Evolutionary conservation across 257 asterid genomes (phyloP).

Genomic region (Euphrasia confusa): DNA sequence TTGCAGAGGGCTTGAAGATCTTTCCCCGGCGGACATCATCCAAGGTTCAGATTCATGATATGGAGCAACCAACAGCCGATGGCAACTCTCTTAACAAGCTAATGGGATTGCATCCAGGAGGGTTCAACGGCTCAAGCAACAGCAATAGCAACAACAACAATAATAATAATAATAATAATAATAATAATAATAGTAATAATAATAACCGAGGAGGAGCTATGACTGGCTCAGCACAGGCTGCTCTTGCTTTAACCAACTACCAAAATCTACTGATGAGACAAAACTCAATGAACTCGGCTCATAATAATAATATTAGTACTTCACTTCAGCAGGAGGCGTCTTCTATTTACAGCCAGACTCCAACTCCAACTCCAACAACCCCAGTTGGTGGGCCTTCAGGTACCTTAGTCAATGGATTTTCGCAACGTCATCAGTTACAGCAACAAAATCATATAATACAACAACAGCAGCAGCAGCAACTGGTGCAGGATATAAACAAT

Average conservation of each 20-base stretch:
- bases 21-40: slow-evolving; percentile 45
- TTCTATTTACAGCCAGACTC: slow-evolving; percentile 6
- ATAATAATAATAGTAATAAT: background rate
- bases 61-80: slow-evolving; percentile 37
- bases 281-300: slow-evolving; percentile 59
- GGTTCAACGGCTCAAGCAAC: slow-evolving; percentile 35
- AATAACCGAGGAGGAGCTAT: slow-evolving; percentile 48
- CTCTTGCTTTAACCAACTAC: slow-evolving; percentile 61
- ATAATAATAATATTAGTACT: slow-evolving; percentile 20
- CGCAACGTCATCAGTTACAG: background rate
- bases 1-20: slow-evolving; percentile 80
- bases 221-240: slow-evolving; percentile 69
- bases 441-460: background rate
- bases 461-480: slow-evolving; percentile 67
- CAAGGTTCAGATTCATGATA: slow-evolving; percentile 28
- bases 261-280: slow-evolving; percentile 71
- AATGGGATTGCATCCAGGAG: slow-evolving; percentile 48
- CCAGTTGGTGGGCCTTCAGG: background rate
- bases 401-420: background rate
- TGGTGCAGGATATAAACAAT: slow-evolving; percentile 55
- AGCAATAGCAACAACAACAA: no score
- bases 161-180: no score
- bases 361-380: background rate
- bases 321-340: background rate
- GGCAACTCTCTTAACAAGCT: slow-evolving; percentile 36